A percentile compares a stretch with the other conserved stretches of the same genome.
These are phyloP conservation scores for Nicotiana noctiflora DNA, from an alignment of 257 asterid genomes.

Conservation along the genomic window DNA sequence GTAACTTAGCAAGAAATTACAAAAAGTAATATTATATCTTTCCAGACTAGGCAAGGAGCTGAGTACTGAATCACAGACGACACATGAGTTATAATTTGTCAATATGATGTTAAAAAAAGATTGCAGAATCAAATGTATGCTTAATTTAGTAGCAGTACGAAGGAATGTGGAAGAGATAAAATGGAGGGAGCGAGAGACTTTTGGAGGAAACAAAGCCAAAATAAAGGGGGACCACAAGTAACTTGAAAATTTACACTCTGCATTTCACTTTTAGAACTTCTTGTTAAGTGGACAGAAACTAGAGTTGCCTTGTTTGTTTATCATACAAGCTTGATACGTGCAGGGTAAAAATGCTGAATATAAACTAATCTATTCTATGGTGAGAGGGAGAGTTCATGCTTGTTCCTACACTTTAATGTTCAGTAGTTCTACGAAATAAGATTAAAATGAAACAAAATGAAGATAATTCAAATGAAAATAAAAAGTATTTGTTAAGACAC, in stretches of 20 bases:
- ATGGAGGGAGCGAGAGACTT: neutral
- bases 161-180: constrained; percentile 1
- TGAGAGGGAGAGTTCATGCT: neutral
- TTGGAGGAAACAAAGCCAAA: neutral
- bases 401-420: neutral
- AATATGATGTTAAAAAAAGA: neutral
- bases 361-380: neutral
- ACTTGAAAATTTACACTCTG: neutral
- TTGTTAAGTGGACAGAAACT: neutral
- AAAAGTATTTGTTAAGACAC: neutral
- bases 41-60: too few relatives aligned
- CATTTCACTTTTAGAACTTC: neutral
- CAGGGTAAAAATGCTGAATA: too few relatives aligned
- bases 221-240: neutral
- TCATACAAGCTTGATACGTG: neutral
- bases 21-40: neutral
- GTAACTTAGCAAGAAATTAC: neutral
- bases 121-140: neutral
- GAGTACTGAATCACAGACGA: neutral
- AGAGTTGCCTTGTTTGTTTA: neutral
- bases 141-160: neutral
- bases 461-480: neutral
- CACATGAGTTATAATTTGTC: neutral
- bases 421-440: neutral
- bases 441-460: neutral